Conservation (phyloP, 1,284 basidiomycete genomes). For the Papiliotrema fonsecae region DNA sequence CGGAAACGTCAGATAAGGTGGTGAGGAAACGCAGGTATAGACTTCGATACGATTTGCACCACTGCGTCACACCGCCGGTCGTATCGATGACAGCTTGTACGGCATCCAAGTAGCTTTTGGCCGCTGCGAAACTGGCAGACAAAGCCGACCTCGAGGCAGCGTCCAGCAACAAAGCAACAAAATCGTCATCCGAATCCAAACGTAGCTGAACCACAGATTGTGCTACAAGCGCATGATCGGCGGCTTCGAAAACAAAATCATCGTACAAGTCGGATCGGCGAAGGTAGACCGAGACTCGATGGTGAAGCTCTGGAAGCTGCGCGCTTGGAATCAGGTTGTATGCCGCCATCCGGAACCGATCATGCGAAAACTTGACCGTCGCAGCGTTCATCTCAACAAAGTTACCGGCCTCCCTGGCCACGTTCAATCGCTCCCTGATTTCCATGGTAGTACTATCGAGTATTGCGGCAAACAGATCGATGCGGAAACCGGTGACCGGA, state of each 20-base stretch:
- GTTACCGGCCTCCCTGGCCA: slow-evolving; percentile 10
- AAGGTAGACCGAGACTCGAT: slow-evolving; percentile 19
- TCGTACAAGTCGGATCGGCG: slow-evolving; percentile 7
- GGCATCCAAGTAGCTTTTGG: slow-evolving; percentile 17
- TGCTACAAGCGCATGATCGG: slow-evolving; percentile 26
- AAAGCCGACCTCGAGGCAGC: slow-evolving; percentile 14
- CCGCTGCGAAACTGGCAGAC: slow-evolving; percentile 17
- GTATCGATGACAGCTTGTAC: slow-evolving; percentile 15
- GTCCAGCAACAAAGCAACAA: slow-evolving; percentile 16
- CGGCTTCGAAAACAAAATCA: slow-evolving; percentile 31
- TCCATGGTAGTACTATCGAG: slow-evolving; percentile 10
- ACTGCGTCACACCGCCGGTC: slow-evolving; percentile 15
- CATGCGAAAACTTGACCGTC: slow-evolving; percentile 31
- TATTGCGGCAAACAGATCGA: slow-evolving; percentile 17
- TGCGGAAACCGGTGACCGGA: slow-evolving; percentile 23
- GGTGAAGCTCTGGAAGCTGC: slow-evolving; percentile 14
- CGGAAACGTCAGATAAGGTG: slow-evolving; percentile 16
- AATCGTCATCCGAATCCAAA: slow-evolving; percentile 6
- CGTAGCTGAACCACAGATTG: not conserved
- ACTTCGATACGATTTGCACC: slow-evolving; percentile 11
- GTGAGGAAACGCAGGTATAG: slow-evolving; percentile 19
- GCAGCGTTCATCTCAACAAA: slow-evolving; percentile 6
- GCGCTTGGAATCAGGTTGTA: slow-evolving; percentile 18
- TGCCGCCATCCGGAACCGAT: slow-evolving; percentile 32
- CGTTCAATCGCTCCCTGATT: slow-evolving; percentile 11